phyloP scores from a whole-genome alignment of 768 basidiomycete species.

The Serendipita indica region DNA sequence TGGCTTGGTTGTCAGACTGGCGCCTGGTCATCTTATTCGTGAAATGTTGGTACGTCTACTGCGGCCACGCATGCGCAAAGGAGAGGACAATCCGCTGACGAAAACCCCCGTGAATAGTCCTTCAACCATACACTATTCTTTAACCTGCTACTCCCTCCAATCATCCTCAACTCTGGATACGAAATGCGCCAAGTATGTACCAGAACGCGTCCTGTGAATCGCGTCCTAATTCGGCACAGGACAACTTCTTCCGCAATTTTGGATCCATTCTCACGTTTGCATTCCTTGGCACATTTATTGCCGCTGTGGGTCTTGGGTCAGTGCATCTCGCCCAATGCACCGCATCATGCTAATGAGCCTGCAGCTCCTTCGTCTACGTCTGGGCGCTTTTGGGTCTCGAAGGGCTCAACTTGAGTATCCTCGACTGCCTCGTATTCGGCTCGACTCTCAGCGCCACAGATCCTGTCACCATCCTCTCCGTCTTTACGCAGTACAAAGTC shows the following conservation, averaged over 20 bases:
- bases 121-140: conserved; percentile 97
- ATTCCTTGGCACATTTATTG: conserved; percentile 90
- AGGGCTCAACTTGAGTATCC: conserved; percentile 63
- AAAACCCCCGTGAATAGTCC: conserved; percentile 37
- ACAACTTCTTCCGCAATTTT: conserved; percentile 98
- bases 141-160: conserved; percentile 93
- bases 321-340: conserved; percentile 22
- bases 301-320: conserved; percentile 90
- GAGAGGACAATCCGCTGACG: neutral
- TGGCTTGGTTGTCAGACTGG: conserved; percentile 75
- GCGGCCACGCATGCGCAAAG: neutral
- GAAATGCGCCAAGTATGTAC: conserved; percentile 79
- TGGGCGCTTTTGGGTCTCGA: conserved; percentile 90
- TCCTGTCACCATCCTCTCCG: conserved; percentile 93
- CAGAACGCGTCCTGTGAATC: neutral
- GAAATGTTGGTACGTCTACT: conserved; percentile 81
- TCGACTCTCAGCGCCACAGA: conserved; percentile 96
- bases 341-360: conserved; percentile 28
- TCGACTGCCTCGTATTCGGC: conserved; percentile 94
- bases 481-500: conserved; percentile 97
- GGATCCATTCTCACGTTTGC: conserved; percentile 90
- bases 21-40: conserved; percentile 85
- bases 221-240: conserved; percentile 31
- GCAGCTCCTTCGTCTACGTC: conserved; percentile 82
- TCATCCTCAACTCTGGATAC: conserved; percentile 95